These are phyloP conservation scores for Cryptococcus maquisensis DNA, from an alignment of 1,284 basidiomycete genomes.

Conservation along the genomic window DNA sequence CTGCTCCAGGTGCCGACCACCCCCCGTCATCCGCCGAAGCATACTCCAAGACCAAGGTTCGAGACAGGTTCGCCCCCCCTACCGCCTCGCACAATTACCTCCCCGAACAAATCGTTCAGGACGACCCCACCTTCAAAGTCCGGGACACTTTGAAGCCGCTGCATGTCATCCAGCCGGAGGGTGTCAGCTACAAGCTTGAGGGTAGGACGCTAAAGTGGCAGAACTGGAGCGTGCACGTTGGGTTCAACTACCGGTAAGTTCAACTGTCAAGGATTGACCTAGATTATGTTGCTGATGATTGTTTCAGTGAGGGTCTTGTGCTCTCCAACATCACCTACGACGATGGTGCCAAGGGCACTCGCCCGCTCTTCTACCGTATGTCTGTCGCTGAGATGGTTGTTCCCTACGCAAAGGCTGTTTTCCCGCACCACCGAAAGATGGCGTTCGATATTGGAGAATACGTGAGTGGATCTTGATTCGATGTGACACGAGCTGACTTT, in stretches of 20 bases:
- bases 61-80: slow-evolving; percentile 49
- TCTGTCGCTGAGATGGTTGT: slow-evolving; percentile 51
- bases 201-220: slow-evolving; percentile 57
- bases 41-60: slow-evolving; percentile 24
- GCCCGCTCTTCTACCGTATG: slow-evolving; percentile 49
- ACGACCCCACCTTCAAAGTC: slow-evolving; percentile 55
- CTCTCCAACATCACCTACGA: slow-evolving; percentile 45
- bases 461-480: slow-evolving; percentile 8
- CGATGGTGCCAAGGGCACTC: slow-evolving; percentile 36
- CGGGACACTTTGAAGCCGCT: slow-evolving; percentile 78
- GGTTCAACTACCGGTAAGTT: slow-evolving; percentile 28
- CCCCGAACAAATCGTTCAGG: slow-evolving; percentile 44
- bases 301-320: slow-evolving; percentile 44
- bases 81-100: slow-evolving; percentile 47
- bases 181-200: slow-evolving; percentile 80
- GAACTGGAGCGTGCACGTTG: slow-evolving; percentile 39
- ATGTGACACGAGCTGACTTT: too few species aligned
- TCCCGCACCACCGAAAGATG: slow-evolving; percentile 48
- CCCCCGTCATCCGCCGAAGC: slow-evolving; percentile 31
- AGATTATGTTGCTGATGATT: background rate
- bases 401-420: slow-evolving; percentile 49
- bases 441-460: slow-evolving; percentile 53
- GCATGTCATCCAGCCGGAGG: slow-evolving; percentile 82
- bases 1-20: slow-evolving; percentile 12
- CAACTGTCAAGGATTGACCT: background rate